phyloP scores from a whole-genome alignment of 768 basidiomycete genomes.

The Leucosporidium scottii region DNA sequence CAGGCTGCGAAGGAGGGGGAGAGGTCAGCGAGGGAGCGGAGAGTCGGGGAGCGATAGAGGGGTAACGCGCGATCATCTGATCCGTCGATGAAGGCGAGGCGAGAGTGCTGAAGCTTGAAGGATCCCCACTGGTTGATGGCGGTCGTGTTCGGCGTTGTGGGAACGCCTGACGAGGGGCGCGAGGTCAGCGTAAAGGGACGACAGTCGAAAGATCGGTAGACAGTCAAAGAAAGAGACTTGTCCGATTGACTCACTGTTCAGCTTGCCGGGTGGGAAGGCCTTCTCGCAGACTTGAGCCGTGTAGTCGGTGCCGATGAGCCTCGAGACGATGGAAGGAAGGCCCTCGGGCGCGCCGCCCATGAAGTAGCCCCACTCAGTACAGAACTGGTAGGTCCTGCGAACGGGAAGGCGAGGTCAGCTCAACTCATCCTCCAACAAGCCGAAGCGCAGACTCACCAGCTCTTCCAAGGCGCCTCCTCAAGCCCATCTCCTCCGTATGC shows the following conservation, averaged over 20 bases:
- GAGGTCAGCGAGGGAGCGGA: neutral
- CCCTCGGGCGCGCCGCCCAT: slow-evolving; percentile 53
- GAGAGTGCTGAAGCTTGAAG: slow-evolving; percentile 9
- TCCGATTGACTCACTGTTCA: slow-evolving; percentile 23
- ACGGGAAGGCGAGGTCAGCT: neutral
- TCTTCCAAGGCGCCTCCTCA: slow-evolving; percentile 63
- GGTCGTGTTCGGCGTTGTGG: slow-evolving; percentile 17
- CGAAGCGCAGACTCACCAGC: slow-evolving; percentile 48
- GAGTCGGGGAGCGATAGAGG: neutral
- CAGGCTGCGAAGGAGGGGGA: slow-evolving; percentile 18
- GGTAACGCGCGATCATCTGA: slow-evolving; percentile 28
- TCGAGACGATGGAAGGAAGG: slow-evolving; percentile 70
- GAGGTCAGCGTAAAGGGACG: slow-evolving; percentile 38
- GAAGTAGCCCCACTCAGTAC: slow-evolving; percentile 82
- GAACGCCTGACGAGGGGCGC: slow-evolving; percentile 14
- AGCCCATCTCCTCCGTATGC: slow-evolving; percentile 58
- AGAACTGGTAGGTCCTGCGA: neutral
- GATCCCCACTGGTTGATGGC: slow-evolving; percentile 31
- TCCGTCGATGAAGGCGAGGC: slow-evolving; percentile 35
- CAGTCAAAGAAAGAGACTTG: too few species aligned
- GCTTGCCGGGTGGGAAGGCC: slow-evolving; percentile 42
- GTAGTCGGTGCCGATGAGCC: slow-evolving; percentile 64
- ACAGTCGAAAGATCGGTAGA: too few species aligned
- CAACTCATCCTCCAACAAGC: neutral
- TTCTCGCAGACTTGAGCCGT: slow-evolving; percentile 61